Conservation (phyloP, 2,329 filamentous ascomycete genomes). For the Aspergillus arachidicola region DNA sequence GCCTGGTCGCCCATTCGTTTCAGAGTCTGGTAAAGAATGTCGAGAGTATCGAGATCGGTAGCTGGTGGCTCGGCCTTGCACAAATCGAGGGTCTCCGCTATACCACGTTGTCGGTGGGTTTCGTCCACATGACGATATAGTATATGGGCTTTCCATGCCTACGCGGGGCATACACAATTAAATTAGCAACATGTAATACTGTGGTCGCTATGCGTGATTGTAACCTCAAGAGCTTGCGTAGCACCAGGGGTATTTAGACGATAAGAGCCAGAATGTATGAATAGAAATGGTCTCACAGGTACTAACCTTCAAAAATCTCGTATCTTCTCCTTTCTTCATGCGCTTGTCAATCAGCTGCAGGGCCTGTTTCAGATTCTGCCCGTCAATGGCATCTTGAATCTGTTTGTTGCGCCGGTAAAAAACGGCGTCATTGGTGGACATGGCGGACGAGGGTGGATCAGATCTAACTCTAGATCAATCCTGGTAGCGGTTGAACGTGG, state of each 20-base stretch:
- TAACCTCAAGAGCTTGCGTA: not conserved
- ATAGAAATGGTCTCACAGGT: not conserved
- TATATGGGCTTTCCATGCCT: conserved; percentile 50
- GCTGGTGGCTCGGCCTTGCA: conserved; percentile 46
- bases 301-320: conserved; percentile 43
- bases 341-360: conserved; percentile 54
- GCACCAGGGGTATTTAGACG: too few species aligned
- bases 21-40: conserved; percentile 46
- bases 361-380: conserved; percentile 52
- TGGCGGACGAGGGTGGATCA: conserved; percentile 10
- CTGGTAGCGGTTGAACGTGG: not conserved
- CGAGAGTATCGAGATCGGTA: conserved; percentile 48
- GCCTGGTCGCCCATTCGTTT: conserved; percentile 37
- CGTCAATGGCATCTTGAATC: conserved; percentile 53
- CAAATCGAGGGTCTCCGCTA: conserved; percentile 45
- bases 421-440: conserved; percentile 40
- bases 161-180: not conserved
- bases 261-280: not conserved
- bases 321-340: conserved; percentile 57
- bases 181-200: conserved; percentile 14
- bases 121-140: conserved; percentile 46
- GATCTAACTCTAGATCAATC: not conserved
- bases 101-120: conserved; percentile 45
- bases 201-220: not conserved
- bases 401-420: conserved; percentile 51